phyloP scores from a whole-genome alignment of 148 eudicot genomes.

The Spergularia bocconei region DNA sequence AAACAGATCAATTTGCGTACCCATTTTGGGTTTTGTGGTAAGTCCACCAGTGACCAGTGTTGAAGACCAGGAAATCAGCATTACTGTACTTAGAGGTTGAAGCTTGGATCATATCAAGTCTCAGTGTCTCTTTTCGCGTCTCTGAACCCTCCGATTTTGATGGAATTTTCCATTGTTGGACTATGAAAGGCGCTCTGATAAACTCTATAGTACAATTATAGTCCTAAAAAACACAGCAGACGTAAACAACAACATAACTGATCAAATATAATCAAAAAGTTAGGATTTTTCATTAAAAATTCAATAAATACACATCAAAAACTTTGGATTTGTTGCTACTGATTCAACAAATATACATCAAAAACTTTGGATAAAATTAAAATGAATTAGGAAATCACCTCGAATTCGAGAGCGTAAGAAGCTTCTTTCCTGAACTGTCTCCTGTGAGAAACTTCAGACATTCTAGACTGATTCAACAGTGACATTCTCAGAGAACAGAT shows the following conservation, averaged over 20 bases:
- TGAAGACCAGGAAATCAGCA: slow-evolving; percentile 63
- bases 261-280: background rate
- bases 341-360: background rate
- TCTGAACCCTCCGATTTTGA: background rate
- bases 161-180: slow-evolving; percentile 39
- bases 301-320: background rate
- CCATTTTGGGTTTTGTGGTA: slow-evolving; percentile 52
- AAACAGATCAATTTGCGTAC: slow-evolving; percentile 19
- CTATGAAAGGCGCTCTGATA: slow-evolving; percentile 58
- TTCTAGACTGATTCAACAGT: slow-evolving; percentile 16
- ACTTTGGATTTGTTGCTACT: background rate
- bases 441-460: slow-evolving; percentile 32
- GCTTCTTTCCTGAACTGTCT: slow-evolving; percentile 40
- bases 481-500: slow-evolving; percentile 58
- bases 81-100: slow-evolving; percentile 36
- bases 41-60: slow-evolving; percentile 84
- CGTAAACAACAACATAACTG: background rate
- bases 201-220: slow-evolving; percentile 58
- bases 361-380: background rate
- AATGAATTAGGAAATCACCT: slow-evolving; percentile 27
- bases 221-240: slow-evolving; percentile 35
- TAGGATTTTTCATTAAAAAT: too few species aligned
- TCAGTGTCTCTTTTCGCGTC: slow-evolving; percentile 41
- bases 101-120: slow-evolving; percentile 55
- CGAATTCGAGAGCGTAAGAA: slow-evolving; percentile 47